These are phyloP conservation scores for Diaporthe vaccinii DNA, from an alignment of 2,329 filamentous ascomycete species.

Conservation along the genomic window DNA sequence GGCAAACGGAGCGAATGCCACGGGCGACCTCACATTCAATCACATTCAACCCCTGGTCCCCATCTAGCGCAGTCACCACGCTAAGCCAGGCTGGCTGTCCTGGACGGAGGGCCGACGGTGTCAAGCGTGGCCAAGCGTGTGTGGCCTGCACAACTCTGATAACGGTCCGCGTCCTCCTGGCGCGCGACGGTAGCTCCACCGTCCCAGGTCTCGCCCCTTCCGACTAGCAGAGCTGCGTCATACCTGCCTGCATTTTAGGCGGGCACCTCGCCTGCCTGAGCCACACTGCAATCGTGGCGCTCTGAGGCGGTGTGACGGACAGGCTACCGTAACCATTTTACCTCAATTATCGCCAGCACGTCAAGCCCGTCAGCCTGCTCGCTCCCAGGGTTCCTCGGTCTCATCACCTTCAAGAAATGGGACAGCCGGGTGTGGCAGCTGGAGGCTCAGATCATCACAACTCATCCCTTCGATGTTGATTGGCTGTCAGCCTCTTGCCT, in stretches of 20 bases:
- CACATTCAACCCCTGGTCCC: background rate
- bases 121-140: background rate
- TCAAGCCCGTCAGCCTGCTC: background rate
- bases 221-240: background rate
- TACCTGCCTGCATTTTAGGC: background rate
- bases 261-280: slow-evolving; percentile 19
- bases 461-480: background rate
- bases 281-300: slow-evolving; percentile 24
- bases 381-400: background rate
- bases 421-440: background rate
- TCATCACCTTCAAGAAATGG: background rate
- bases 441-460: background rate
- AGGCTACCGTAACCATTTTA: background rate
- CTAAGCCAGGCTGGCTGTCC: background rate
- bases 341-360: background rate
- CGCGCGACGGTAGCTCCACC: background rate
- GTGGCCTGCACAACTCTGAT: background rate
- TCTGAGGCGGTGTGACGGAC: slow-evolving; percentile 23
- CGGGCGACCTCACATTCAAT: background rate
- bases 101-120: slow-evolving; percentile 9
- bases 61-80: slow-evolving; percentile 8
- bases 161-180: background rate
- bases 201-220: slow-evolving; percentile 28
- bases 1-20: slow-evolving; percentile 15
- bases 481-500: background rate